Base-by-base conservation (phyloP, 1,284 basidiomycete genomes). In the Cutaneotrichosporon spelunceum region DNA sequence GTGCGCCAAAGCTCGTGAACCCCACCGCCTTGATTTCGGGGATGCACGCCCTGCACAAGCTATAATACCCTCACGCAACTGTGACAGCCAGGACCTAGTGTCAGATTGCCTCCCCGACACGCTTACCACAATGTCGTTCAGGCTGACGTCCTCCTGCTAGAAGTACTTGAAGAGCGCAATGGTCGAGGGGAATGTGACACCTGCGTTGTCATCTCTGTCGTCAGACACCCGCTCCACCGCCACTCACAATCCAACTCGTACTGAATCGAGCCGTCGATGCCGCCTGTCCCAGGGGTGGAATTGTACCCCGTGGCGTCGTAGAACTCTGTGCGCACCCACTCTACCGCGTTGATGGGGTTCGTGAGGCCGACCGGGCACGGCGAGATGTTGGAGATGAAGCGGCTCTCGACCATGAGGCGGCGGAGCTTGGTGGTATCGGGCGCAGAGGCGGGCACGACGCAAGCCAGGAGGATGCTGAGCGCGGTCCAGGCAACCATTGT, bases 281-380 rank as follows among this genome's bases (percentile, higher is more conserved):
- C 65, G 6, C 67, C 67, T 0, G 59, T 64, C 1, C 67, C 67
- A 1, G 60, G 23, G 4, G 62, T 48, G 3, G 62, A 60, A 23
- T 68, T 42, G 59, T 68, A 56, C 7, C 49, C 44, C 19, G 56
- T 59, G 4, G 62, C 60, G 44, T 68, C 67, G 53, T 68, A 65
- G 56, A 68, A 68, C 16, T 61, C 61, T 4, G 55, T 57, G 13
- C 62, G 53, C 16, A 68, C 53, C 66, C 66, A 68, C 50, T 68
- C 66, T 4, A 57, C 61, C 3, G 66, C 61, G 10, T 59, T 65
- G 27, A 60, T 50, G 2, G 62, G 50, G 33, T 63, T 64, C 2
- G 45, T 33, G 3, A 62, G 62, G 7, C 65, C 65, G 4, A 68
- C 70, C 16, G 71, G 72, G 33, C 81, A 61, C 1, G 79, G 79